These are phyloP conservation scores for Alternaria sp. DNA, from an alignment of 2,329 filamentous ascomycete genomes.

Conservation along the genomic window DNA sequence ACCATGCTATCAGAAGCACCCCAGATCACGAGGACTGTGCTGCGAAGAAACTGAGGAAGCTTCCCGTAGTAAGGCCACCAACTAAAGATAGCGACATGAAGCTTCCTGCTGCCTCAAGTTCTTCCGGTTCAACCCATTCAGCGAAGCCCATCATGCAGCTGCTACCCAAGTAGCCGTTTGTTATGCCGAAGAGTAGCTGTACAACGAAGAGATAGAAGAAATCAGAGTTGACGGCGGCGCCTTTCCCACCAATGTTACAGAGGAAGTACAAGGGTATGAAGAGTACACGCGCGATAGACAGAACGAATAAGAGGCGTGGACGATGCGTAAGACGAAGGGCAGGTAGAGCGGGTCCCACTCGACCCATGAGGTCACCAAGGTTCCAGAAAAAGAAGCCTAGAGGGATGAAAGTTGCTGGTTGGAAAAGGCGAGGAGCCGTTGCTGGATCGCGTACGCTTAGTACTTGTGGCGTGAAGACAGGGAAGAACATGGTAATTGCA, in stretches of 20 bases:
- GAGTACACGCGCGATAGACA: constrained; percentile 68
- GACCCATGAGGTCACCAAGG: constrained; percentile 79
- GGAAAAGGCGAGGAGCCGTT: constrained; percentile 65
- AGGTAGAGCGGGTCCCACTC: constrained; percentile 69
- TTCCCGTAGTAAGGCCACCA: constrained; percentile 81
- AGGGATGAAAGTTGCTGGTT: constrained; percentile 82
- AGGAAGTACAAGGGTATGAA: constrained; percentile 88
- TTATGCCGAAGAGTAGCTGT: constrained; percentile 81
- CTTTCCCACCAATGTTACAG: constrained; percentile 83
- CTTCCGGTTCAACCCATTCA: constrained; percentile 79
- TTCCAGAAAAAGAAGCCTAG: constrained; percentile 95
- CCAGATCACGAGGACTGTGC: constrained; percentile 42
- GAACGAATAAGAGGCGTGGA: constrained; percentile 70
- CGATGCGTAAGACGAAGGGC: constrained; percentile 63
- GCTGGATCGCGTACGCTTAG: constrained; percentile 50
- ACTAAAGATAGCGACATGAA: constrained; percentile 96
- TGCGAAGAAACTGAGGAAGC: constrained; percentile 82
- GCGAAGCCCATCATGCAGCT: constrained; percentile 90
- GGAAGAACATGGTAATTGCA: constrained; percentile 88
- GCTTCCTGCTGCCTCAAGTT: constrained; percentile 85
- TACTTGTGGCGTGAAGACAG: constrained; percentile 76
- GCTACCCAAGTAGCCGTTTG: constrained; percentile 85
- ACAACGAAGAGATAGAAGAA: constrained; percentile 86
- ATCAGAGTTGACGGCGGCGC: constrained; percentile 74
- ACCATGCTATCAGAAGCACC: neutral